Conservation (phyloP, 2,329 filamentous ascomycete species). For the Aspergillus calidoustus region DNA sequence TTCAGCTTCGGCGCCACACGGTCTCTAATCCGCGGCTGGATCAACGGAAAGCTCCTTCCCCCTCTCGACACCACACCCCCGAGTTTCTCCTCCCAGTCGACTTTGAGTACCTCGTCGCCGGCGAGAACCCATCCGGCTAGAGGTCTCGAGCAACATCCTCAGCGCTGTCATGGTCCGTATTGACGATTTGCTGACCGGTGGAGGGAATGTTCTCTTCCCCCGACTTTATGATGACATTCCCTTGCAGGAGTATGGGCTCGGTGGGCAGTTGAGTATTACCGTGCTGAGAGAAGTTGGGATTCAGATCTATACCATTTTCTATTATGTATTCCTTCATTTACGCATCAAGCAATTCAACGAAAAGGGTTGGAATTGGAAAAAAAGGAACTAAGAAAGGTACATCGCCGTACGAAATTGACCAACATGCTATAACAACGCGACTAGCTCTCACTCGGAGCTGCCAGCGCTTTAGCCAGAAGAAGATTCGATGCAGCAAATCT, state of each 20-base stretch:
- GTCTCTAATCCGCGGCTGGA: not conserved
- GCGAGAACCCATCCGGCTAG: not conserved
- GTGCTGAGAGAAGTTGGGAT: not conserved
- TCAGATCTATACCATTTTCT: not conserved
- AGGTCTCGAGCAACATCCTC: not conserved
- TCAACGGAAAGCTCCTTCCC: not conserved
- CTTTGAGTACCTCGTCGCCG: not conserved
- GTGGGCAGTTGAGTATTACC: not conserved
- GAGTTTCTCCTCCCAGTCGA: not conserved
- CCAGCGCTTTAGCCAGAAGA: slow-evolving; percentile 52
- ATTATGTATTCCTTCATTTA: no score
- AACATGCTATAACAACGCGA: no score
- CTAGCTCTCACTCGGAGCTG: slow-evolving; percentile 41
- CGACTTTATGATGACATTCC: not conserved
- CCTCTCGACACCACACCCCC: not conserved
- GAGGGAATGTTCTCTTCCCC: not conserved
- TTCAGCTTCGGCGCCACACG: not conserved
- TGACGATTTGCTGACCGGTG: not conserved
- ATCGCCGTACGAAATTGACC: no score
- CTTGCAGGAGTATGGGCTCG: not conserved
- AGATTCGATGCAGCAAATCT: slow-evolving; percentile 54
- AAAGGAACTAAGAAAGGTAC: no score
- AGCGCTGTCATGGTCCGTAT: not conserved
- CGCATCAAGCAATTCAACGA: no score
- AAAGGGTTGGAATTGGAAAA: no score